Evolutionary conservation across 176 grass and related monocot species (phyloP).

Genomic region (Lolium multiflorum): DNA sequence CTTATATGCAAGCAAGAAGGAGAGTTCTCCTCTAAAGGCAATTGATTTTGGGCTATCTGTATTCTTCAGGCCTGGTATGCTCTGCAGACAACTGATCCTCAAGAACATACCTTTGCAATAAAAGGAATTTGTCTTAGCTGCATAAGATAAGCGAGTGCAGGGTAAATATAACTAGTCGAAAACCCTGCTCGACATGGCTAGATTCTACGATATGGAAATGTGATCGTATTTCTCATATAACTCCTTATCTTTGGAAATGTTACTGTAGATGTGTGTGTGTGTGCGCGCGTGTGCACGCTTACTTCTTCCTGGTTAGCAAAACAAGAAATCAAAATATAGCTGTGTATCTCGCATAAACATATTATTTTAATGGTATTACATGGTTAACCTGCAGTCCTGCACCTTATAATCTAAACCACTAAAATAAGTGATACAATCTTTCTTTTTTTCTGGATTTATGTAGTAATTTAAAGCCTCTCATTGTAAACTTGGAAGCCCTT

Average conservation of each 20-base stretch:
- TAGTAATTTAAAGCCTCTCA: neutral
- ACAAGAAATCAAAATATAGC: no score
- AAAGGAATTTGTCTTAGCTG: slow-evolving; percentile 15
- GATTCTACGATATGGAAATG: neutral
- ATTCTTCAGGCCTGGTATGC: slow-evolving; percentile 88
- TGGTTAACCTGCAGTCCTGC: neutral
- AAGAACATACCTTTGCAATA: slow-evolving; percentile 23
- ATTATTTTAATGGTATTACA: neutral
- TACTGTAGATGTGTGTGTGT: neutral
- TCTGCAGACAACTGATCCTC: slow-evolving; percentile 22
- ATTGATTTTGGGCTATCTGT: slow-evolving; percentile 98
- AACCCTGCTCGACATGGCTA: neutral
- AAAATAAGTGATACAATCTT: neutral
- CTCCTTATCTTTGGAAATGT: neutral
- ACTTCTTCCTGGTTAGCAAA: neutral
- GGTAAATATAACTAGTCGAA: neutral
- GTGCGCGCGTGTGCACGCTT: no score
- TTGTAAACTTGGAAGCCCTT: neutral
- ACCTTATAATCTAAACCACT: neutral
- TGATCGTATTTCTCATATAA: neutral
- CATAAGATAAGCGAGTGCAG: slow-evolving; percentile 15
- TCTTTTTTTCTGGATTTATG: neutral
- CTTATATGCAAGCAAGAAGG: slow-evolving; percentile 89
- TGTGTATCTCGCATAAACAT: neutral
- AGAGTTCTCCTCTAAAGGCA: slow-evolving; percentile 86